phyloP scores from a whole-genome alignment of 2,329 filamentous ascomycete species.

The Escovopsis sp. region DNA sequence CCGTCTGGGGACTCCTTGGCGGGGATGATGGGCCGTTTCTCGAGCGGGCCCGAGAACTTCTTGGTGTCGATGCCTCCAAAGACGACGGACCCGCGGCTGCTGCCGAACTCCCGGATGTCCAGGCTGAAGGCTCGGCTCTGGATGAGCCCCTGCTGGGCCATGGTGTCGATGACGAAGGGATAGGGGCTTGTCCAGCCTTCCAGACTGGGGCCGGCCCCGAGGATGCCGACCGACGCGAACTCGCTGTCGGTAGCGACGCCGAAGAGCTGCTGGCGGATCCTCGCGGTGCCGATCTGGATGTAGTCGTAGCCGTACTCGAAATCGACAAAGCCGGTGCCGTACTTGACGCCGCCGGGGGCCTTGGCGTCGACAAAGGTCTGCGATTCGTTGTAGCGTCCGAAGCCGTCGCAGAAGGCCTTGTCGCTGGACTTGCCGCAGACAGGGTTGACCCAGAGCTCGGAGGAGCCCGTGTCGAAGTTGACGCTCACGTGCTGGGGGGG shows the following conservation, averaged over 20 bases:
- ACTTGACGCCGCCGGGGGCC: conserved; percentile 13
- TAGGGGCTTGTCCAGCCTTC: conserved; percentile 21
- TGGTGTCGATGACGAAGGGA: conserved; percentile 20
- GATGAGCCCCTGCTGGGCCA: conserved; percentile 20
- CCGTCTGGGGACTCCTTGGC: conserved; percentile 20
- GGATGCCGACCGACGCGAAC: conserved; percentile 16
- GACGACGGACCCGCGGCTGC: conserved; percentile 21
- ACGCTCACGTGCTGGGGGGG: conserved; percentile 24
- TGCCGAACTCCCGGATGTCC: conserved; percentile 19
- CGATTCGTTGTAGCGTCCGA: conserved; percentile 18
- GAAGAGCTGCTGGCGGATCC: conserved; percentile 20
- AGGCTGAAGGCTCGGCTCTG: conserved; percentile 23
- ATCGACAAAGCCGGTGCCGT: conserved; percentile 18
- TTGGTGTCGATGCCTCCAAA: conserved; percentile 44
- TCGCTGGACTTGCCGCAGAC: conserved; percentile 19
- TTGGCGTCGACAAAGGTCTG: conserved; percentile 16
- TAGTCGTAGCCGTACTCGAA: conserved; percentile 21
- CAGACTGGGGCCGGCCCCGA: conserved; percentile 21
- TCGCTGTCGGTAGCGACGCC: conserved; percentile 21
- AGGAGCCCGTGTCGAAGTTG: conserved; percentile 27
- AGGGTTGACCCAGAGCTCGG: conserved; percentile 29
- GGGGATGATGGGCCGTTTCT: conserved; percentile 41
- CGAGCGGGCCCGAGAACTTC: conserved; percentile 39
- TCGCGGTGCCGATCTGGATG: conserved; percentile 18
- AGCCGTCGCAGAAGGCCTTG: conserved; percentile 13